Conservation (phyloP, 495 filamentous ascomycete species). For the Tuber indicum region DNA sequence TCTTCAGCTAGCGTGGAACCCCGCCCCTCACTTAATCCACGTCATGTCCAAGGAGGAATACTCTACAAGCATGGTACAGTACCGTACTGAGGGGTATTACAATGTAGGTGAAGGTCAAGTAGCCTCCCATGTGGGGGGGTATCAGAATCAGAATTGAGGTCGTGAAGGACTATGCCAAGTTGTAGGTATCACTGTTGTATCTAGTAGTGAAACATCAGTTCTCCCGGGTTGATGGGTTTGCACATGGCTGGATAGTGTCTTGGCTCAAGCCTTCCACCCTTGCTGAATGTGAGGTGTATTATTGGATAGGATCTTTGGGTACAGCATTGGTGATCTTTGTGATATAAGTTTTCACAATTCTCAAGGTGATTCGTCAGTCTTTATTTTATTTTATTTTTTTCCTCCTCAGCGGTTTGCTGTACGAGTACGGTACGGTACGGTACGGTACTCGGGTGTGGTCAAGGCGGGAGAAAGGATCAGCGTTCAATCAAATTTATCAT, state of each 20-base stretch:
- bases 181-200: neutral
- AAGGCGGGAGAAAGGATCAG: too few relatives aligned
- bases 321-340: neutral
- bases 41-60: neutral
- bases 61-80: neutral
- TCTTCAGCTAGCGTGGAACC: neutral
- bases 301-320: neutral
- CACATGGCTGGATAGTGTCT: neutral
- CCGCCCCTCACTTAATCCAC: neutral
- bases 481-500: too few relatives aligned
- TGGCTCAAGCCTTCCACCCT: neutral
- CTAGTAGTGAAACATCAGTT: neutral
- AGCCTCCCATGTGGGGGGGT: too few relatives aligned
- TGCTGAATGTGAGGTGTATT: neutral
- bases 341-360: constrained; percentile 6
- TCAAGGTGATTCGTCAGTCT: neutral
- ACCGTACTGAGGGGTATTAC: neutral
- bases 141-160: too few relatives aligned
- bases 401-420: neutral
- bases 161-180: neutral
- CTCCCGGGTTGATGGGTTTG: neutral
- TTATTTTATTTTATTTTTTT: neutral
- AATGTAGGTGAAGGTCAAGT: too few relatives aligned
- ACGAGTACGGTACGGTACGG: too few relatives aligned
- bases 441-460: too few relatives aligned